These are phyloP conservation scores for Populus davidiana DNA, from an alignment of 345 rosid species.

Conservation along the genomic window DNA sequence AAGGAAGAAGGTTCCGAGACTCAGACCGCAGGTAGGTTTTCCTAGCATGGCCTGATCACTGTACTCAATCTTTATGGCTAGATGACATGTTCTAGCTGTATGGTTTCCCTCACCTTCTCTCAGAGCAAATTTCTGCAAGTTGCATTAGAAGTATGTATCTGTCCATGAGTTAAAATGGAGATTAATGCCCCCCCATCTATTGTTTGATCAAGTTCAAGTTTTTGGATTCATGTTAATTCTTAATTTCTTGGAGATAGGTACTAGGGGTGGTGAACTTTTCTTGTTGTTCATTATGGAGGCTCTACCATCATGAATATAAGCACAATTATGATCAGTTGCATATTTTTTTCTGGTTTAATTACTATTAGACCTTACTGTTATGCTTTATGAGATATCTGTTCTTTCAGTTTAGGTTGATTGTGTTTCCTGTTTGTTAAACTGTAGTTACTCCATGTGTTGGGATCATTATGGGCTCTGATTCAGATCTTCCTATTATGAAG, in stretches of 20 bases:
- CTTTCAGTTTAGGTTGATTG: conserved; percentile 1
- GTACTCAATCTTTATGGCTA: not conserved
- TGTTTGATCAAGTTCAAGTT: not conserved
- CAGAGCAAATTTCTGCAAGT: not conserved
- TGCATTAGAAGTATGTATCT: not conserved
- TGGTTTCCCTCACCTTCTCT: not conserved
- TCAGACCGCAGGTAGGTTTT: conserved; percentile 50
- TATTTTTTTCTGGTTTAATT: not conserved
- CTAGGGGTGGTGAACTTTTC: not conserved
- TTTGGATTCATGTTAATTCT: not conserved
- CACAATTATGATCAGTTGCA: not conserved
- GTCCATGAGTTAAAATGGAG: not conserved
- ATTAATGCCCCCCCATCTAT: not conserved
- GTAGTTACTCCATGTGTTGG: conserved; percentile 72
- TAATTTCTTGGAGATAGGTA: not conserved
- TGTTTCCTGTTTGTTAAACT: conserved; percentile 21
- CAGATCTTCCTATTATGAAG: conserved; percentile 96
- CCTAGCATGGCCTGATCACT: not conserved
- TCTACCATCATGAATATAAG: not conserved
- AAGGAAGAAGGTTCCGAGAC: conserved; percentile 36
- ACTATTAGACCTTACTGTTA: not conserved
- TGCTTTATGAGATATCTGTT: not conserved
- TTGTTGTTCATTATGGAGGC: not conserved
- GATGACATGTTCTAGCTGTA: not conserved
- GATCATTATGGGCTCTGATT: conserved; percentile 94